Percentiles rank a stretch among this genome's conserved stretches.
phyloP scores from a whole-genome alignment of 1,284 basidiomycete genomes.

The Malassezia nana region DNA sequence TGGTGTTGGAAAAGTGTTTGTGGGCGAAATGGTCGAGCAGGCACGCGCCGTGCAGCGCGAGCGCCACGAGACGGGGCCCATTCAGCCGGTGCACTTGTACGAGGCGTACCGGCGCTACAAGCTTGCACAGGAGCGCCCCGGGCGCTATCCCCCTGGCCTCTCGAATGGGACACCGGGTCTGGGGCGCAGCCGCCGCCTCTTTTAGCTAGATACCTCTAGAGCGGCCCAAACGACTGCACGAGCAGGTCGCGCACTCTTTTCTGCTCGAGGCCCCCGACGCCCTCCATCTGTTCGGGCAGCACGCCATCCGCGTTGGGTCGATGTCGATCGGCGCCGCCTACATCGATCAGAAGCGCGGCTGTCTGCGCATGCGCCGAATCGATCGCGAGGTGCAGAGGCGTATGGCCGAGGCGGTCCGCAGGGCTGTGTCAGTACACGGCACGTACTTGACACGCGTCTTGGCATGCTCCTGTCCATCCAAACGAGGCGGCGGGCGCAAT shows the following conservation, averaged over 20 bases:
- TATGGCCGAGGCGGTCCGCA: constrained; percentile 27
- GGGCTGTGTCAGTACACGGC: constrained; percentile 15
- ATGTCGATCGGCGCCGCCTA: constrained; percentile 21
- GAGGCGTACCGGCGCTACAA: constrained; percentile 77
- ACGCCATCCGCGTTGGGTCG: constrained; percentile 24
- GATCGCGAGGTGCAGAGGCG: constrained; percentile 29
- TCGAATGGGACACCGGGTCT: constrained; percentile 29
- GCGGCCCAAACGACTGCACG: constrained; percentile 9
- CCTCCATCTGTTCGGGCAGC: constrained; percentile 25
- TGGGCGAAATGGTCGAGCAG: constrained; percentile 80
- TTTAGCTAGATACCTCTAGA: constrained; percentile 20
- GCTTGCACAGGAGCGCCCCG: constrained; percentile 57
- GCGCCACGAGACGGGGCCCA: constrained; percentile 63
- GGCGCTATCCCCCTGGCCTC: constrained; percentile 33
- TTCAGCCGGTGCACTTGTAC: constrained; percentile 74
- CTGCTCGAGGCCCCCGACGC: constrained; percentile 26
- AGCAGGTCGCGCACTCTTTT: constrained; percentile 12
- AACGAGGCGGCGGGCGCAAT: constrained; percentile 19
- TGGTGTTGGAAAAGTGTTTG: constrained; percentile 80
- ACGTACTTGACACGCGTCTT: constrained; percentile 33
- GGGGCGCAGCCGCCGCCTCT: constrained; percentile 35
- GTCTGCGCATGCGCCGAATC: constrained; percentile 27
- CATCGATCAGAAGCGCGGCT: constrained; percentile 26
- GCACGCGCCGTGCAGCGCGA: constrained; percentile 67
- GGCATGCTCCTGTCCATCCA: constrained; percentile 18